Evolutionary conservation across 2,329 filamentous ascomycete species (phyloP).

Genomic region (Aureobasidium pullulans): DNA sequence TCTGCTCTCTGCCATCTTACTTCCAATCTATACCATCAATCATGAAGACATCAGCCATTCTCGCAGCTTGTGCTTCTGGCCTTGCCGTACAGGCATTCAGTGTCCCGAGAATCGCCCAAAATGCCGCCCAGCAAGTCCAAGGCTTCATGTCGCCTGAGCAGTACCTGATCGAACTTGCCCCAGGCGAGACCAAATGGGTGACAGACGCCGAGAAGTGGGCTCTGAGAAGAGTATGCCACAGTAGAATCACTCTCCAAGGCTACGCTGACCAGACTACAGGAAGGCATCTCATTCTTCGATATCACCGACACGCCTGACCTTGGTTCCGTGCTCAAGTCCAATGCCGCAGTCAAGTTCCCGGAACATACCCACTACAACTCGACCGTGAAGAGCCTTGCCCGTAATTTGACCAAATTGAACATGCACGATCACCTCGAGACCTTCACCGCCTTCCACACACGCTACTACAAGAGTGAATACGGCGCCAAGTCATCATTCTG

Average conservation of each 20-base stretch:
- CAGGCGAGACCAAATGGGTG: constrained; percentile 76
- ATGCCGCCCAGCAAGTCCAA: constrained; percentile 18
- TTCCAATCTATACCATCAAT: neutral
- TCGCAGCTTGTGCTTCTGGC: constrained; percentile 13
- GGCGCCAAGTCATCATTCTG: constrained; percentile 82
- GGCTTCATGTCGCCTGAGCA: constrained; percentile 36
- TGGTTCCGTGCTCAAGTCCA: constrained; percentile 35
- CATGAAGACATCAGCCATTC: constrained; percentile 14
- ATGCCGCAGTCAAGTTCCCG: constrained; percentile 53
- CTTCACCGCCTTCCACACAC: constrained; percentile 71
- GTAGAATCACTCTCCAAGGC: neutral
- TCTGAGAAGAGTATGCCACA: constrained; percentile 61
- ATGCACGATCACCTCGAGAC: constrained; percentile 73
- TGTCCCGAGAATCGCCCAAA: constrained; percentile 15
- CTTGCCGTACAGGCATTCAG: constrained; percentile 16
- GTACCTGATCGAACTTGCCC: constrained; percentile 77
- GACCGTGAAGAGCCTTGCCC: constrained; percentile 59
- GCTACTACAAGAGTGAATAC: constrained; percentile 72
- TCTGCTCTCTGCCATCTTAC: neutral
- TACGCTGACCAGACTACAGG: constrained; percentile 30
- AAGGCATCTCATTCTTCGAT: constrained; percentile 87
- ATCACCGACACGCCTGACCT: constrained; percentile 70
- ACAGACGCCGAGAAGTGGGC: constrained; percentile 95
- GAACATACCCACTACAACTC: constrained; percentile 57
- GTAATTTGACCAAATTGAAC: constrained; percentile 63